Base-by-base conservation (phyloP, 2,329 filamentous ascomycete genomes). In the Karstenula rhodostoma region DNA sequence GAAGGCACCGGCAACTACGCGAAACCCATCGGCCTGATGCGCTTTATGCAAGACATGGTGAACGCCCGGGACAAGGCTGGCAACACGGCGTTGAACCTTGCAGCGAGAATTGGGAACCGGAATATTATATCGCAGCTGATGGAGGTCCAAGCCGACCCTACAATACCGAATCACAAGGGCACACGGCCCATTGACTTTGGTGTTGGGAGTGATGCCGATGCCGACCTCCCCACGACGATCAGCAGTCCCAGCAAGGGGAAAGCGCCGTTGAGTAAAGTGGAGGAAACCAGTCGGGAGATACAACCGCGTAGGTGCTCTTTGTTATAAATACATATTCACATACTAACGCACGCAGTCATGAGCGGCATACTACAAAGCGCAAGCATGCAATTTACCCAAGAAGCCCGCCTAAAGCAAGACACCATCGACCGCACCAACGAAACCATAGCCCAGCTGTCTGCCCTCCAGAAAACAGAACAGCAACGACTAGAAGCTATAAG, bases 61-160 rank as follows among this genome's bases (percentile, higher is more conserved):
- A 98, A 99, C 71, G 90, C 94, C 0, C 91, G 94, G 70, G 95
- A 99, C 77, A 93, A 94, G 71, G 91, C 91, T 35, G 95, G 95
- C 0, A 96, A 99, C 73, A 99, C 95, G 0, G 95, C 95, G 0
- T 83, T 99, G 22, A 97, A 97, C 68, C 90, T 98, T 63, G 95
- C 94, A 1, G 94, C 95, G 1, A 86, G 95, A 62, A 96, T 97
- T 67, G 93, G 93, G 23, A 98, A 97, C 75, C 86, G 91, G 57
- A 96, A 93, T 70, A 97, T 99, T 69, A 96, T 98, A 59, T 94
- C 93, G n/a, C 95, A 99, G 75, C 83, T 99, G 33, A 84, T 98
- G 12, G 95, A 99, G 78, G 94, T 99, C 46, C 93, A 94, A 58
- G 95, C 95, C 1, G 93, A 98, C 76, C 90, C 93, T n/a, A 88